A percentile compares a stretch with the other conserved stretches of the same genome.
phyloP scores from a whole-genome alignment of 1,139 yeast genomes.

The Lodderomyces margitis region DNA sequence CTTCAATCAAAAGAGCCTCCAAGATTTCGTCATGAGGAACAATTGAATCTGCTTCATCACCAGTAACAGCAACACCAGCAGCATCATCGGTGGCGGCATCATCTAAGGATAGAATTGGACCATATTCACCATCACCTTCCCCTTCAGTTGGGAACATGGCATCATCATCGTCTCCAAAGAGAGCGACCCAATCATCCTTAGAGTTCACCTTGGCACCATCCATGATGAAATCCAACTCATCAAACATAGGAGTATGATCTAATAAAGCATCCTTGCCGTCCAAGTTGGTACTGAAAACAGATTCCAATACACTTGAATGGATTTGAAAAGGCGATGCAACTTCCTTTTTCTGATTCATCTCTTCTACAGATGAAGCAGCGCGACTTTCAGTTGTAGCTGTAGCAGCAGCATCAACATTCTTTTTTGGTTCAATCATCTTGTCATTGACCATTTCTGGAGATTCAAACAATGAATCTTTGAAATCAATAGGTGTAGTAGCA shows the following conservation, averaged over 20 bases:
- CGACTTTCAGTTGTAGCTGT: neutral
- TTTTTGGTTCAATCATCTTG: constrained; percentile 4
- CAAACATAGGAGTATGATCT: constrained; percentile 66
- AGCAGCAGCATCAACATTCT: constrained; percentile 6
- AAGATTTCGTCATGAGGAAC: constrained; percentile 23
- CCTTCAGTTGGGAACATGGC: neutral
- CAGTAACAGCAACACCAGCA: constrained; percentile 8
- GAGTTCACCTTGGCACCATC: constrained; percentile 46
- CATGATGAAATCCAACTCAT: constrained; percentile 46
- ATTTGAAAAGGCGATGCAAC: constrained; percentile 46
- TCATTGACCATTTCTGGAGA: constrained; percentile 14
- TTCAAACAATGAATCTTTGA: constrained; percentile 32
- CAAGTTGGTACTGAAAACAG: constrained; percentile 54
- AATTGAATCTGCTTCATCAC: constrained; percentile 12
- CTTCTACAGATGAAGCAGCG: neutral
- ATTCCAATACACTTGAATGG: constrained; percentile 59
- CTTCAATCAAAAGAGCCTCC: constrained; percentile 16
- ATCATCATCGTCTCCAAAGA: constrained; percentile 46
- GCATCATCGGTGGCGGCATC: constrained; percentile 4
- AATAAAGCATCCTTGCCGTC: constrained; percentile 34
- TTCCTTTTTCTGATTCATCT: constrained; percentile 2
- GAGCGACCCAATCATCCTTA: constrained; percentile 61
- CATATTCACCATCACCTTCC: constrained; percentile 6
- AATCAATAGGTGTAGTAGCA: constrained; percentile 8
- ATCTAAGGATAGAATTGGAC: constrained; percentile 13